A percentile compares a stretch with the other conserved stretches of the same genome.
phyloP scores from a whole-genome alignment of 768 basidiomycete genomes.

The Agaricus subrufescens region DNA sequence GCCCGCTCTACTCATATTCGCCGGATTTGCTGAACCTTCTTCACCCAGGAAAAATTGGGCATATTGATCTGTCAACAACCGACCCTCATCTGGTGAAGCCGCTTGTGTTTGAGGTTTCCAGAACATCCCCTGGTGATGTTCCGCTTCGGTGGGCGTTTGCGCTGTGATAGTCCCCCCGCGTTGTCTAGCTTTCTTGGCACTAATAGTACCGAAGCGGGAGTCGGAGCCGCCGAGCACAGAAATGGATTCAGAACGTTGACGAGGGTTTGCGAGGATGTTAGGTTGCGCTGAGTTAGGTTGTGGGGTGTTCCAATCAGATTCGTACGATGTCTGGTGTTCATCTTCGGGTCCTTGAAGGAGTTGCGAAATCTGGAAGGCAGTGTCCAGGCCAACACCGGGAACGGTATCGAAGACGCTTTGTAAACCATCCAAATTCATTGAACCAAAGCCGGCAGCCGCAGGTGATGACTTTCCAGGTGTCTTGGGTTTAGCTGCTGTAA shows the following conservation, averaged over 20 bases:
- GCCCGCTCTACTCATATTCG: neutral
- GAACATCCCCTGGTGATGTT: neutral
- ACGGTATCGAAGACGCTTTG: conserved; percentile 1
- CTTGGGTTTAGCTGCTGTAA: neutral
- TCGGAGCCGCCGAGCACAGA: conserved; percentile 6
- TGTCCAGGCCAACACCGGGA: neutral
- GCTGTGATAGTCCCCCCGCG: conserved; percentile 4
- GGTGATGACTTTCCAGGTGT: conserved; percentile 1
- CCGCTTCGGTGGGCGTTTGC: neutral
- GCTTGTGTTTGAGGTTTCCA: conserved; percentile 5
- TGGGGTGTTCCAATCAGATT: conserved; percentile 3
- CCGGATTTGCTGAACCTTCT: neutral
- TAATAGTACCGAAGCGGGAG: conserved; percentile 2
- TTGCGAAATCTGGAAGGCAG: conserved; percentile 4
- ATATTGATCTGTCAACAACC: conserved; percentile 2
- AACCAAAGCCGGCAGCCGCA: neutral
- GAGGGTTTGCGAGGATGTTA: neutral
- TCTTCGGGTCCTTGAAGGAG: neutral
- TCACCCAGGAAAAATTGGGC: neutral
- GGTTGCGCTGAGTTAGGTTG: neutral
- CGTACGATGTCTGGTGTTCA: neutral
- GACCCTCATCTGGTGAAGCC: conserved; percentile 4
- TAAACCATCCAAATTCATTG: neutral
- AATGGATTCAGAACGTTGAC: conserved; percentile 5
- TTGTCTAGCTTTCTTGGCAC: neutral